These are phyloP conservation scores for Candida neerlandica DNA, from an alignment of 1,139 yeast species.

Conservation along the genomic window DNA sequence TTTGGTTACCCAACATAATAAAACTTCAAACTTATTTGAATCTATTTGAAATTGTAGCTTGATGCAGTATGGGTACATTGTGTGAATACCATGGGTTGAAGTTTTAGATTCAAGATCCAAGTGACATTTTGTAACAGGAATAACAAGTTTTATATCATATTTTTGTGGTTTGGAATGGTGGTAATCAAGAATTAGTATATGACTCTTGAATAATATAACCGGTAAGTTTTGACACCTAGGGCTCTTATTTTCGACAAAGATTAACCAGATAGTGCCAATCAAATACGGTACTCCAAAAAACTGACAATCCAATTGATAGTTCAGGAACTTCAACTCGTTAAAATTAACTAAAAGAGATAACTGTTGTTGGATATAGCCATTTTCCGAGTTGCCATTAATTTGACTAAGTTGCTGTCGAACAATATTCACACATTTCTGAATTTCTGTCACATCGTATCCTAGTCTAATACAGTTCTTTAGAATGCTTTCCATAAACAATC, in stretches of 20 bases:
- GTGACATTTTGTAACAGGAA: slow-evolving; percentile 47
- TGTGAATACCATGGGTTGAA: slow-evolving; percentile 39
- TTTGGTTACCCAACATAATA: slow-evolving; percentile 36
- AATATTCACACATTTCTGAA: slow-evolving; percentile 4
- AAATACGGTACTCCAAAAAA: slow-evolving; percentile 46
- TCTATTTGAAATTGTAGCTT: slow-evolving; percentile 51
- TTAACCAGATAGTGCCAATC: slow-evolving; percentile 40
- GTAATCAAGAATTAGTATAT: slow-evolving; percentile 35
- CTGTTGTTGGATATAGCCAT: not conserved
- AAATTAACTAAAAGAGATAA: slow-evolving; percentile 16
- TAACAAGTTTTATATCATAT: slow-evolving; percentile 43
- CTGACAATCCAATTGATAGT: slow-evolving; percentile 23
- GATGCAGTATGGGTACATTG: slow-evolving; percentile 31
- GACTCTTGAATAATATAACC: slow-evolving; percentile 53
- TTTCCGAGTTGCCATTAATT: slow-evolving; percentile 9
- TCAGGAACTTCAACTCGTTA: slow-evolving; percentile 11
- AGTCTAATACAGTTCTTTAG: slow-evolving; percentile 20
- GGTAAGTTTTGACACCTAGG: slow-evolving; percentile 30
- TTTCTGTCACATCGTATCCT: slow-evolving; percentile 2
- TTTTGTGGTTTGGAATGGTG: slow-evolving; percentile 6
- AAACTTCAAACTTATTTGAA: slow-evolving; percentile 45
- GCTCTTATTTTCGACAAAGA: slow-evolving; percentile 37
- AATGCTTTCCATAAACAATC: slow-evolving; percentile 48
- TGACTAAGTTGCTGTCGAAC: slow-evolving; percentile 7
- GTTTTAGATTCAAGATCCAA: slow-evolving; percentile 30